Percentiles rank a stretch among this genome's conserved stretches.
Evolutionary conservation across 2,329 filamentous ascomycete genomes (phyloP).

Genomic region (Phaeomoniella chlamydospora): DNA sequence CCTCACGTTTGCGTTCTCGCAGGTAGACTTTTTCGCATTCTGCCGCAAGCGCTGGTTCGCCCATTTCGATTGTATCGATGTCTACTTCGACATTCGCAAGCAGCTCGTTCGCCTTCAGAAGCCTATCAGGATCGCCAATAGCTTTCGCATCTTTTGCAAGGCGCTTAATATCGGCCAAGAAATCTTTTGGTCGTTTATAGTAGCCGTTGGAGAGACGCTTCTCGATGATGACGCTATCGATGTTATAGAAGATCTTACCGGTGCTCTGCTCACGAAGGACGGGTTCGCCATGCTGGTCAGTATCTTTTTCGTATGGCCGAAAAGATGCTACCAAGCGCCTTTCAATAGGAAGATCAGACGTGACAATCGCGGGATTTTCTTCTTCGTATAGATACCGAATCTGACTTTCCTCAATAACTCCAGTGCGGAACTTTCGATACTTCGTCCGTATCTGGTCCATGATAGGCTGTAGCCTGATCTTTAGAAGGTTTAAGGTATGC

Average conservation of each 20-base stretch:
- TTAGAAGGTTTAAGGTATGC: slow-evolving; percentile 70
- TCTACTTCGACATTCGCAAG: slow-evolving; percentile 90
- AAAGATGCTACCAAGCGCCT: slow-evolving; percentile 39
- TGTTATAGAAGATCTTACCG: slow-evolving; percentile 84
- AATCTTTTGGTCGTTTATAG: slow-evolving; percentile 83
- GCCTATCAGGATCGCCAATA: slow-evolving; percentile 67
- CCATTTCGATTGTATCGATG: slow-evolving; percentile 58
- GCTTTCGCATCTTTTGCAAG: slow-evolving; percentile 74
- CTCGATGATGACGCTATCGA: slow-evolving; percentile 86
- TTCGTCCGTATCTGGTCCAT: slow-evolving; percentile 93
- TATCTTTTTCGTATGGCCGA: slow-evolving; percentile 65
- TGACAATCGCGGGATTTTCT: slow-evolving; percentile 53
- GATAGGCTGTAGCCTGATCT: slow-evolving; percentile 78
- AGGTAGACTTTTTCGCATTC: slow-evolving; percentile 75
- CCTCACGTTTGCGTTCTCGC: slow-evolving; percentile 56
- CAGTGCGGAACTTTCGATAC: slow-evolving; percentile 76
- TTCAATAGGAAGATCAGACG: slow-evolving; percentile 43
- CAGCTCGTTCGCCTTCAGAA: slow-evolving; percentile 81
- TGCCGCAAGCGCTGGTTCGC: slow-evolving; percentile 44
- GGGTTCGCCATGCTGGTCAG: slow-evolving; percentile 63
- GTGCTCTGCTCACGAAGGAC: slow-evolving; percentile 63
- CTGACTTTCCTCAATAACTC: slow-evolving; percentile 57
- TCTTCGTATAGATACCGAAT: slow-evolving; percentile 79
- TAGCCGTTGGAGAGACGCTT: slow-evolving; percentile 94
- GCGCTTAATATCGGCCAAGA: slow-evolving; percentile 71